Evolutionary conservation across 345 rosid genomes (phyloP), one percentile per base, ranked within the genome.

Genomic region (Eucalyptus globulus): DNA sequence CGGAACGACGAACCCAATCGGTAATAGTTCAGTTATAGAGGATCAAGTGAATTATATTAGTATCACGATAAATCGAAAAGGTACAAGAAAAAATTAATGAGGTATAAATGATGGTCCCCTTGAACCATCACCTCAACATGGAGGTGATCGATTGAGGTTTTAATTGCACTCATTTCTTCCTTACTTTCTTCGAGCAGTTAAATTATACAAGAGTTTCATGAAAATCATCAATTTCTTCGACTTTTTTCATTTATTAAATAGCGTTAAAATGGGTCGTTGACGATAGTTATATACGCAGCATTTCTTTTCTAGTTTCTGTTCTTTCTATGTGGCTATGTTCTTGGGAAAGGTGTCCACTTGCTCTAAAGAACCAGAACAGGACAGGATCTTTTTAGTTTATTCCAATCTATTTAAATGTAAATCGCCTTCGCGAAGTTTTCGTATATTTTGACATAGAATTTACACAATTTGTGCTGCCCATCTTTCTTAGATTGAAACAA

Each of bases 1-100:
- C 14, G 0, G 6, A 56, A 24, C 14, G 0, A 56, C 0, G 6
- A 56, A 24, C 27, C 62, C 12, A 56, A 69, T 34, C 13, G 2
- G 21, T 16, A 21, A 5, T 17, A 34, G 0, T 5, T 21, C 1
- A 9, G 12, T 9, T 34, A 9, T 69, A 16, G 80, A 34, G 24
- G 24, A 69, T 69, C 44, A 3, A 17, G 43, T 34, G 8, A 76
- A 76, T 76, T 11, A 22, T 10, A 19, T 3, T 19, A 11, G 22
- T 76, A 34, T 21, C 47, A 34, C 3, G 27, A 76, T 19, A 15
- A 22, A 37, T 72, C 45, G 3, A 37, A 19, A 76, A 40, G 83
- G 15, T 11, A 76, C 27, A 40, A 37, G 27, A 72, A 76, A 43
- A 76, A 72, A 37, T 72, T 72, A 2, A 72, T 37, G 45, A 72